These are phyloP conservation scores for Tricladium varicosporioides DNA, from an alignment of 2,329 filamentous ascomycete genomes.

Conservation along the genomic window DNA sequence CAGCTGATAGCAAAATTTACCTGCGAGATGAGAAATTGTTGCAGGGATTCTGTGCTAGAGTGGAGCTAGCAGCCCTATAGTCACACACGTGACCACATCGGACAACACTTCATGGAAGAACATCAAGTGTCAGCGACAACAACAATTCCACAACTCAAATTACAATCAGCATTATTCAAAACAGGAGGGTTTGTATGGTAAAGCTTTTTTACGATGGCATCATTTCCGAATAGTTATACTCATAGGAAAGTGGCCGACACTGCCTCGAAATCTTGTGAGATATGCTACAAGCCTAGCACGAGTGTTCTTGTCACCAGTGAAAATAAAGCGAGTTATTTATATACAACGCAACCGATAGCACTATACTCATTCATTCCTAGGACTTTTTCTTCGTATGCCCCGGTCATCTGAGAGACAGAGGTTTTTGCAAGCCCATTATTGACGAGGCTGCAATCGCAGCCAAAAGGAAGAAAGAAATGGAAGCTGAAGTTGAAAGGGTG, in stretches of 20 bases:
- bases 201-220: slow-evolving; percentile 21
- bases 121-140: not conserved
- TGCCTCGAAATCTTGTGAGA: slow-evolving; percentile 79
- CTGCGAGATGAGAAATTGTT: slow-evolving; percentile 7
- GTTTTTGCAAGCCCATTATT: slow-evolving; percentile 75
- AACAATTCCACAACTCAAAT: not conserved
- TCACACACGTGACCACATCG: not conserved
- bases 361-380: slow-evolving; percentile 36
- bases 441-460: slow-evolving; percentile 64
- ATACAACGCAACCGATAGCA: too few relatives aligned
- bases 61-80: not conserved
- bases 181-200: not conserved
- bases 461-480: slow-evolving; percentile 60
- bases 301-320: slow-evolving; percentile 88
- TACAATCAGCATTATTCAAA: not conserved
- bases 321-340: slow-evolving; percentile 59
- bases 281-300: slow-evolving; percentile 86
- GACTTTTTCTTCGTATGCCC: slow-evolving; percentile 93
- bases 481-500: slow-evolving; percentile 62
- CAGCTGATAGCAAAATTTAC: slow-evolving; percentile 16
- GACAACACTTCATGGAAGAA: not conserved
- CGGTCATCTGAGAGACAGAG: slow-evolving; percentile 75
- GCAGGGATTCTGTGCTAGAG: slow-evolving; percentile 6
- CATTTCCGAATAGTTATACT: slow-evolving; percentile 76
- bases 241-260: slow-evolving; percentile 83